Evolutionary conservation across 495 filamentous ascomycete genomes (phyloP).

Genomic region (Xylaria venustula): DNA sequence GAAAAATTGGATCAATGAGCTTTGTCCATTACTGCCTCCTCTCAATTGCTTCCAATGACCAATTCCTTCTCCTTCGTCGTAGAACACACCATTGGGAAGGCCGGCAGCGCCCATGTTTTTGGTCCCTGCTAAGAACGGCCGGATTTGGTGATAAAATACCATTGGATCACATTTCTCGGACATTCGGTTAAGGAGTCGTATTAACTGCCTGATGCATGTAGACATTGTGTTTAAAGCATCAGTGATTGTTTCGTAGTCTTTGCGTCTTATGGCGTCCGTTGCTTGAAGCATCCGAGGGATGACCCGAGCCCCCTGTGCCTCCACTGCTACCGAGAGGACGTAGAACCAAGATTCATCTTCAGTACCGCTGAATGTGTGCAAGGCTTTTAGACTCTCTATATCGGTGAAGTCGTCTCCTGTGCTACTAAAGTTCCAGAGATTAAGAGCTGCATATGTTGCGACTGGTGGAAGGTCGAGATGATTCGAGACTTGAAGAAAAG

Average conservation of each 20-base stretch:
- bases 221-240: conserved; percentile 64
- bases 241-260: conserved; percentile 60
- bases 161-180: conserved; percentile 90
- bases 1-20: conserved; percentile 90
- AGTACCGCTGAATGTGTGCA: conserved; percentile 88
- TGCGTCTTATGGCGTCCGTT: conserved; percentile 58
- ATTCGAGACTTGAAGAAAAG: conserved; percentile 71
- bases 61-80: conserved; percentile 67
- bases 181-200: conserved; percentile 69
- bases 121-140: conserved; percentile 89
- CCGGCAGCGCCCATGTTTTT: conserved; percentile 95
- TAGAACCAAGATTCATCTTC: conserved; percentile 97
- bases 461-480: conserved; percentile 81
- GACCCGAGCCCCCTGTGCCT: conserved; percentile 79
- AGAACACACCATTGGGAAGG: conserved; percentile 76
- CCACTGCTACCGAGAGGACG: conserved; percentile 88
- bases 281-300: conserved; percentile 79
- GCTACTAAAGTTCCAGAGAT: conserved; percentile 90
- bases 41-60: conserved; percentile 72
- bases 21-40: conserved; percentile 94
- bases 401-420: conserved; percentile 60
- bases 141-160: conserved; percentile 89
- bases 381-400: conserved; percentile 69
- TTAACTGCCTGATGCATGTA: conserved; percentile 69
- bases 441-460: conserved; percentile 84